Evolutionary conservation across 2,329 filamentous ascomycete species (phyloP), one percentile per base, ranked within the genome.

Genomic region (Cercospora sp.): DNA sequence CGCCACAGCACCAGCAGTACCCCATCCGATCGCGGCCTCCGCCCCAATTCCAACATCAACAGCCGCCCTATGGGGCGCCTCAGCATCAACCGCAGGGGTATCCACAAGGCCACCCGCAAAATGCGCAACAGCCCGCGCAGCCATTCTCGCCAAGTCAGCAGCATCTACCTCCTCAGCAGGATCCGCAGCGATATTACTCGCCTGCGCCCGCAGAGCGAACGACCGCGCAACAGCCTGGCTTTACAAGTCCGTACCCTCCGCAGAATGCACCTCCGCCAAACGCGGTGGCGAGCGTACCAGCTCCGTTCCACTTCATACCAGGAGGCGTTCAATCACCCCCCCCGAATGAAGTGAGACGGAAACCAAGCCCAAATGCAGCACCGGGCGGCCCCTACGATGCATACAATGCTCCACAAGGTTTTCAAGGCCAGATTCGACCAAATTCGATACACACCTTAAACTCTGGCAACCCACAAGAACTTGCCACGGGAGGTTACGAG

Each of bases 1-100:
- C 94, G n/a, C 89, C 91, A 63, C 73, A 75, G 55, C 70, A 74
- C 33, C 75, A 77, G 58, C 73, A 76, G 42, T 77, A 73, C 65
- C 74, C 76, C 0, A 63, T 75, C 57, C 74, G 76, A 53, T 70
- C 70, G 28, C 71, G 73, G 30, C 71, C 70, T 31, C 72, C 69
- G 12, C 63, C 69, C 18, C 71, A 73, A 48, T 74, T 73, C 39
- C 72, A 72, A 62, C 61, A 63, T 16, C 75, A 76, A 48, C 72
- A 75, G 62, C 69, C 67, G 23, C 72, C 72, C 3, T 75, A 77
- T 62, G 68, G 69, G 23, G 70, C 67, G 8, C 72, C 70, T n/a
- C 73, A 69, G 33, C 71, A 72, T 51, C 89, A 81, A 59, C 69
- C 74, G 23, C 75, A 70, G 69, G 70, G 65, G 23, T 78, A 77